These are phyloP conservation scores for Rhizophagus sp. DNA, from an alignment of 192 early-diverging fungal species.

Conservation along the genomic window DNA sequence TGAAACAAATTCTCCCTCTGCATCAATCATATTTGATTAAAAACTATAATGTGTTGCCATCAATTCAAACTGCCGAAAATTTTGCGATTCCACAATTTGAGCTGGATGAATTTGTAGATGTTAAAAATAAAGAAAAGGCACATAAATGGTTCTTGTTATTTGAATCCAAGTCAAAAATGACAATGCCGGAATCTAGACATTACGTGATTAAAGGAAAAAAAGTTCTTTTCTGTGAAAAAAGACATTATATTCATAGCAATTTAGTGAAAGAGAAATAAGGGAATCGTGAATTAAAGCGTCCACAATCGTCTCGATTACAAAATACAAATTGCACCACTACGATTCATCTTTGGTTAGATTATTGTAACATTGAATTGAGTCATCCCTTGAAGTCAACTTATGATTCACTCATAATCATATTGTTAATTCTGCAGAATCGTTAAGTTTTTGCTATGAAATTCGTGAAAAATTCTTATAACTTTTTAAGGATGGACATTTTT, in stretches of 20 bases:
- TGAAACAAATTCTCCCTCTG: no score
- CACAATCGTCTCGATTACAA: not conserved
- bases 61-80: not conserved
- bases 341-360: not conserved
- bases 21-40: not conserved
- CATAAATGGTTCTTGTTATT: no score
- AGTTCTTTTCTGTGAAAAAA: not conserved
- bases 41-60: no score
- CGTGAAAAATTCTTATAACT: not conserved
- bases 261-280: conserved; percentile 6
- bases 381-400: conserved; percentile 13
- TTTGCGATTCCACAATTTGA: conserved; percentile 15
- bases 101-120: not conserved
- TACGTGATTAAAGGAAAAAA: conserved; percentile 5
- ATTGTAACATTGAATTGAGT: not conserved
- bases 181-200: not conserved
- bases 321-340: not conserved
- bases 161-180: conserved; percentile 2
- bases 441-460: conserved; percentile 11
- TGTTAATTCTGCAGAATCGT: conserved; percentile 4
- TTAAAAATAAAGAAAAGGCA: no score
- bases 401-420: conserved; percentile 1
- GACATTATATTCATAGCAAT: not conserved
- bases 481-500: not conserved
- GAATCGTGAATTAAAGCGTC: not conserved